Evolutionary conservation across 2,329 filamentous ascomycete genomes (phyloP).

Genomic region (Nemania sp.): DNA sequence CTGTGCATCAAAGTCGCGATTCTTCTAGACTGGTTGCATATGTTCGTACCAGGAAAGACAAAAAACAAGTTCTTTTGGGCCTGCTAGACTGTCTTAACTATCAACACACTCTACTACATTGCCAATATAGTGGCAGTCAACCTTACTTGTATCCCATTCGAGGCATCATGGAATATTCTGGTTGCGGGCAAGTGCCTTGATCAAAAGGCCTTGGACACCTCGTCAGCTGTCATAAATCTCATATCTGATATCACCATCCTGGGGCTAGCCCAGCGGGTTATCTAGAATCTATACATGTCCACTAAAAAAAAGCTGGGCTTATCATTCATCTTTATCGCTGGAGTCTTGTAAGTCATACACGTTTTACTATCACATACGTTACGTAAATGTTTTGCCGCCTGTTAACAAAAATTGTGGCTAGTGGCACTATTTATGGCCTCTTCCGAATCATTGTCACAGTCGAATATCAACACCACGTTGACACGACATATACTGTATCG

Average conservation of each 20-base stretch:
- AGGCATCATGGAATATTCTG: constrained; percentile 18
- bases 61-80: constrained; percentile 22
- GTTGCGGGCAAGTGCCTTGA: constrained; percentile 14
- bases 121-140: constrained; percentile 13
- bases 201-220: constrained; percentile 4
- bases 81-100: constrained; percentile 7
- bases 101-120: constrained; percentile 16
- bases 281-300: constrained; percentile 34
- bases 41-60: constrained; percentile 17
- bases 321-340: constrained; percentile 39
- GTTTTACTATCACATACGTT: too few species aligned
- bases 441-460: too few species aligned
- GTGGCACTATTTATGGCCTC: too few species aligned
- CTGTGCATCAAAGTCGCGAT: constrained; percentile 23
- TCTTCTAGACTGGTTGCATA: constrained; percentile 22
- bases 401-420: too few species aligned
- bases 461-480: too few species aligned
- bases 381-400: too few species aligned
- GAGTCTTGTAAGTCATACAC: constrained; percentile 33
- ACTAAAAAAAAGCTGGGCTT: constrained; percentile 39
- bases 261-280: constrained; percentile 5
- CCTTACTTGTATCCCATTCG: constrained; percentile 10
- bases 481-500: too few species aligned
- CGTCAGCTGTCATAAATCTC: constrained; percentile 6
- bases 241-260: constrained; percentile 7